phyloP scores from a whole-genome alignment of 108 stramenopile species.

The Schizochytrium sp. region DNA sequence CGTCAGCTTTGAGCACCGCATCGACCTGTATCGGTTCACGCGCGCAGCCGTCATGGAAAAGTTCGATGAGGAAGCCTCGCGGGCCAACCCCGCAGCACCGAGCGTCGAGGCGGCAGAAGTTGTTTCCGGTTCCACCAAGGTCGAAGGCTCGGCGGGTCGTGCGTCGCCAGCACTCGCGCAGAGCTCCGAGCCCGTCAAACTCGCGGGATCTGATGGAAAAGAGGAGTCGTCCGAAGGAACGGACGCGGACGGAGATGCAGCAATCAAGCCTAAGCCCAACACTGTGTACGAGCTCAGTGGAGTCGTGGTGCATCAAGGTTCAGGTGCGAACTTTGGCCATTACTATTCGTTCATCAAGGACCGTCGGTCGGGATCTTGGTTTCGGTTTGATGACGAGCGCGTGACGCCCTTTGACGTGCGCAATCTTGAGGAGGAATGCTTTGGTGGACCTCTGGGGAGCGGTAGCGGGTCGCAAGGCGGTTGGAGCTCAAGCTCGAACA shows the following conservation, averaged over 20 bases:
- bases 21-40: background rate
- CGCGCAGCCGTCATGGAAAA: background rate
- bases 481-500: background rate
- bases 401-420: conserved; percentile 11
- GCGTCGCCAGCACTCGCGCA: too few relatives aligned
- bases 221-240: too few relatives aligned
- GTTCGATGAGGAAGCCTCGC: background rate
- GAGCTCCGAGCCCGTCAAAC: too few relatives aligned
- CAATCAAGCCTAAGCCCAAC: background rate
- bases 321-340: conserved; percentile 7
- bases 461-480: background rate
- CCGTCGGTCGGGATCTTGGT: background rate
- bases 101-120: background rate
- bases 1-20: conserved; percentile 5
- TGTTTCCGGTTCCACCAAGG: background rate
- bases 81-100: background rate
- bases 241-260: background rate
- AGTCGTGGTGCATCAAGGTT: conserved; percentile 4
- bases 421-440: conserved; percentile 13
- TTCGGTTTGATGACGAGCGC: conserved; percentile 1
- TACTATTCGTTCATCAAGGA: conserved; percentile 18
- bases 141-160: background rate
- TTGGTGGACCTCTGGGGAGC: background rate
- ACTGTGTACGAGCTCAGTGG: background rate
- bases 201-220: too few relatives aligned